phyloP scores from a whole-genome alignment of 1,284 basidiomycete genomes.

The Malassezia sp. region DNA sequence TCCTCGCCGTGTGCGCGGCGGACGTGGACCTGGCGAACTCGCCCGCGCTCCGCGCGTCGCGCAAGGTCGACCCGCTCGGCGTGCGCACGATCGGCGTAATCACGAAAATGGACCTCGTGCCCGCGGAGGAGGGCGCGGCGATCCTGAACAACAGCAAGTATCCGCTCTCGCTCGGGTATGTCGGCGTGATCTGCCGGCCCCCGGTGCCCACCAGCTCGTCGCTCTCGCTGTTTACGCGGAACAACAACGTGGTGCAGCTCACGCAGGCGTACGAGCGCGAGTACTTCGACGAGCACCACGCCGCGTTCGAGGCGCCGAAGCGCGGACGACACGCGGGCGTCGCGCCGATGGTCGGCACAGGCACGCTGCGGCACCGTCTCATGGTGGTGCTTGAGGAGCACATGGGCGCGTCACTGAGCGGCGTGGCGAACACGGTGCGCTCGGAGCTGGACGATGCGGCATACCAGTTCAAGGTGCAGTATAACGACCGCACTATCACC shows the following conservation, averaged over 20 bases:
- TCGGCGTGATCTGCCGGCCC: conserved; percentile 73
- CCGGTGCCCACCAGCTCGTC: conserved; percentile 12
- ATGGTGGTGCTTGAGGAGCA: conserved; percentile 96
- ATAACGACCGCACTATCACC: conserved; percentile 88
- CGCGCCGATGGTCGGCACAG: conserved; percentile 64
- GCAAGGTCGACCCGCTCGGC: conserved; percentile 86
- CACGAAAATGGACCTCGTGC: conserved; percentile 97
- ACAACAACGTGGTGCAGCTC: conserved; percentile 53
- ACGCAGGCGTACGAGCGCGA: conserved; percentile 57
- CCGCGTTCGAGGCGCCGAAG: conserved; percentile 57
- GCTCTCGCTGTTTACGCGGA: conserved; percentile 22
- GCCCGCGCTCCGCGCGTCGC: conserved; percentile 80
- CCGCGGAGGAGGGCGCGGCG: conserved; percentile 65
- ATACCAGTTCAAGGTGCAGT: conserved; percentile 99
- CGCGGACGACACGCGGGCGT: conserved; percentile 50
- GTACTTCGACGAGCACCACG: conserved; percentile 64
- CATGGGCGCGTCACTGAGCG: conserved; percentile 88
- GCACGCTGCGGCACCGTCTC: conserved; percentile 70
- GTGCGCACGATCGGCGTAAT: conserved; percentile 91
- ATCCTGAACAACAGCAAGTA: conserved; percentile 86
- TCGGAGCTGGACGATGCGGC: conserved; percentile 89
- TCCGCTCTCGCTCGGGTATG: conserved; percentile 91
- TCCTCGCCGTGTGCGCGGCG: conserved; percentile 91
- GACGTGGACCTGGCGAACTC: conserved; percentile 98
- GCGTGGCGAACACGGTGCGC: conserved; percentile 90